Evolutionary conservation across 768 basidiomycete species (phyloP).

Genomic region (Clitopilus hobsonii): DNA sequence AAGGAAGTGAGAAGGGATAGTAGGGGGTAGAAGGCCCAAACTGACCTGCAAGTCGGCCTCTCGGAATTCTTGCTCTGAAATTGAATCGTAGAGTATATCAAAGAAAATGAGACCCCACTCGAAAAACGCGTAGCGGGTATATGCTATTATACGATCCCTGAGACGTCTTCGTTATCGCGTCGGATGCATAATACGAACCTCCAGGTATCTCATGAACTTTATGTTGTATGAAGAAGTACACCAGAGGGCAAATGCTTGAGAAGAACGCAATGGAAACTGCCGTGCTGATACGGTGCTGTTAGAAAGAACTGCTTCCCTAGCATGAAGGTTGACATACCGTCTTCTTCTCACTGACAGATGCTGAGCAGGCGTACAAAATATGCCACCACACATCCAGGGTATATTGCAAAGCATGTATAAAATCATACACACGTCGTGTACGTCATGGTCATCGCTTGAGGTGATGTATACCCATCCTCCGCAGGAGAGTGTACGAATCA

Average conservation of each 20-base stretch:
- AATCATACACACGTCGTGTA: conserved; percentile 87
- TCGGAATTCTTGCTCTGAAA: conserved; percentile 56
- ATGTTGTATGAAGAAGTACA: conserved; percentile 85
- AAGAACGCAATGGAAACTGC: conserved; percentile 44
- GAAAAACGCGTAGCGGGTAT: conserved; percentile 80
- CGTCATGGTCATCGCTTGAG: conserved; percentile 75
- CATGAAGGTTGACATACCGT: conserved; percentile 37
- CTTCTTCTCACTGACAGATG: conserved; percentile 37
- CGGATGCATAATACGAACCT: conserved; percentile 38
- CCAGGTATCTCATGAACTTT: conserved; percentile 77
- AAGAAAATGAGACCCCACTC: conserved; percentile 82
- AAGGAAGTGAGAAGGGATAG: too few species aligned
- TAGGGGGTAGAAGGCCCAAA: conserved; percentile 6
- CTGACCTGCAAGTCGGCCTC: conserved; percentile 50
- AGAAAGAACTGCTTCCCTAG: background rate
- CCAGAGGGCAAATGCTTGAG: conserved; percentile 58
- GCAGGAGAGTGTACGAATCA: conserved; percentile 74
- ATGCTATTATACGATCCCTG: conserved; percentile 44
- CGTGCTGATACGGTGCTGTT: background rate
- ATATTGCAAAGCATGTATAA: conserved; percentile 77
- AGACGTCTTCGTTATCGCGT: conserved; percentile 3
- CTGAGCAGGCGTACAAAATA: conserved; percentile 43
- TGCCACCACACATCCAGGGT: conserved; percentile 85
- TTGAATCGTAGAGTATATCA: conserved; percentile 70
- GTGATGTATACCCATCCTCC: conserved; percentile 94